Base-by-base conservation (phyloP, 2,329 filamentous ascomycete species). In the Penicillium brevicompactum region DNA sequence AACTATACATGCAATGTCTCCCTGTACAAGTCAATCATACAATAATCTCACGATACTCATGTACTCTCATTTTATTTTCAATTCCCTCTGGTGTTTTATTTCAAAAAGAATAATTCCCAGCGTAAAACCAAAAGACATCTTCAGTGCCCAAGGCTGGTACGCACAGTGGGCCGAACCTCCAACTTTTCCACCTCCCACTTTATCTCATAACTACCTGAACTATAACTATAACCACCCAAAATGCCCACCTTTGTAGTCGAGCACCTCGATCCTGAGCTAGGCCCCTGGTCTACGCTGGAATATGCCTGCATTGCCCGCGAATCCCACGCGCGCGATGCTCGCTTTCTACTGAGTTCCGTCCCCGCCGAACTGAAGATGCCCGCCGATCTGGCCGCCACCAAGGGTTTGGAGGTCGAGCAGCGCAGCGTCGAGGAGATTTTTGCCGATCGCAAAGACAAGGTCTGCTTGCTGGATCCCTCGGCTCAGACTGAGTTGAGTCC, bases 251-350 rank as follows among this genome's bases (percentile, higher is more conserved):
- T 94, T 77, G 90, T 97, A 68, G 92, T 97, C 66, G 93, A 97
- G 80, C 93, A 99, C 76, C 87, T 99, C 62, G 94, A 99, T 78
- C 88, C 90, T 40, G 94, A 99, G 76, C 83, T 99, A 30, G 94
- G 95, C 32, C 84, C 86, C 40, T 99, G 94, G 94, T 97, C 94
- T 22, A 87, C 91, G 61, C 84, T 97, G 50, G 94, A 99, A 78
- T 99, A 99, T 78, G 80, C 86, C 52, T 85, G 89, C 68, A 97
- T 99, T 71, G 91, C 91, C 49, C 80, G 84, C 57, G 94, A 99
- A 79, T 91, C 89, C 49, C 79, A 85, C 59, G 82, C 82, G 22
- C 77, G 84, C 3, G 83, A 84, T 32, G 84, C 87, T 52, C 81
- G 80, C 49, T 96, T 97, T 73, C 84, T 91, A 63, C 84, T 96